phyloP scores from a whole-genome alignment of 2,329 filamentous ascomycete species.

The Talaromyces sp. region DNA sequence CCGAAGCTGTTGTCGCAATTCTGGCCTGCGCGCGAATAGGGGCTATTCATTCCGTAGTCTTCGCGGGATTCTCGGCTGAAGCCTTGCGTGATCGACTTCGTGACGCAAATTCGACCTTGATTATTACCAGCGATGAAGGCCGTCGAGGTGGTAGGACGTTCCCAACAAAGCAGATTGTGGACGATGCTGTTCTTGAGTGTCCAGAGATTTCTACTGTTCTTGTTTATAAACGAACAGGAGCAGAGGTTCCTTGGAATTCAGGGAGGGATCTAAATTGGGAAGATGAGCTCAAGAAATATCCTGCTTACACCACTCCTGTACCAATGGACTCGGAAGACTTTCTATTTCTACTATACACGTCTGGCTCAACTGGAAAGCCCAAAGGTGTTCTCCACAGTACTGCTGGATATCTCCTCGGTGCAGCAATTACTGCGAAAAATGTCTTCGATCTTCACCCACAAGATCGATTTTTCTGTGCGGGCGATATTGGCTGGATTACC shows the following conservation, averaged over 20 bases:
- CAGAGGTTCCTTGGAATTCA: conserved; percentile 84
- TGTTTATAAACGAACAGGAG: conserved; percentile 92
- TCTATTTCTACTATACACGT: conserved; percentile 96
- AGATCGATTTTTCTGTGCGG: conserved; percentile 94
- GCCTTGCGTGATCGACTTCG: conserved; percentile 92
- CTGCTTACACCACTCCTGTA: conserved; percentile 85
- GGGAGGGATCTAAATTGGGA: conserved; percentile 97
- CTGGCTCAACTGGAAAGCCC: conserved; percentile 95
- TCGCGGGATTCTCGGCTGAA: conserved; percentile 95
- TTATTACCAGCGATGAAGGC: conserved; percentile 96
- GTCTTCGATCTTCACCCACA: conserved; percentile 96
- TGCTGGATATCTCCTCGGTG: conserved; percentile 88
- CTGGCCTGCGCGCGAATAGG: conserved; percentile 90
- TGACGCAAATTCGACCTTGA: conserved; percentile 84
- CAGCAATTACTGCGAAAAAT: conserved; percentile 92
- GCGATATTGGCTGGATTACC: conserved; percentile 98
- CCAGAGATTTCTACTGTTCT: conserved; percentile 81
- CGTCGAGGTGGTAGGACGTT: conserved; percentile 97
- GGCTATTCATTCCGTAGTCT: conserved; percentile 94
- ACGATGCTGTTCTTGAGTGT: conserved; percentile 94
- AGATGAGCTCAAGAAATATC: conserved; percentile 96
- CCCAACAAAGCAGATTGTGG: conserved; percentile 97
- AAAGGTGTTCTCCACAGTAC: conserved; percentile 99
- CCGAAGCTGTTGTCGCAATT: conserved; percentile 87
- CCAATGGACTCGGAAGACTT: conserved; percentile 91